phyloP scores from a whole-genome alignment of 148 eudicot species.

The Rhododendron molle region DNA sequence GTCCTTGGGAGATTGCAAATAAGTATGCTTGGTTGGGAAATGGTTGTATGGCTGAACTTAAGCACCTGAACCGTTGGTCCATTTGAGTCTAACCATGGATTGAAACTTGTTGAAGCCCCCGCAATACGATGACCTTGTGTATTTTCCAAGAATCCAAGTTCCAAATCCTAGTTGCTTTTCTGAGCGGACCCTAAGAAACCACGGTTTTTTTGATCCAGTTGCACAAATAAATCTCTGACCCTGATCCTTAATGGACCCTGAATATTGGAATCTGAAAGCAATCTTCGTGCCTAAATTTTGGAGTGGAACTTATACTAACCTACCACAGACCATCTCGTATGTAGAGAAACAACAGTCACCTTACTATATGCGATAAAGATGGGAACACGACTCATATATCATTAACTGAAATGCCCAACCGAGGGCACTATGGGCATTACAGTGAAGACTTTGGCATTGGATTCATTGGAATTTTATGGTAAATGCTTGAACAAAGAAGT shows the following conservation, averaged over 20 bases:
- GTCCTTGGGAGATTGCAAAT: background rate
- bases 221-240: background rate
- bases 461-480: background rate
- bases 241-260: background rate
- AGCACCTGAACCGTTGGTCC: background rate
- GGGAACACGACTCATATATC: background rate
- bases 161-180: background rate
- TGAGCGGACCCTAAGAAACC: background rate
- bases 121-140: too few relatives aligned
- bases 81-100: too few relatives aligned
- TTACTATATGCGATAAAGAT: background rate
- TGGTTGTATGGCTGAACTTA: background rate
- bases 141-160: background rate
- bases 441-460: background rate
- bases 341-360: background rate
- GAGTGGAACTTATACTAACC: background rate
- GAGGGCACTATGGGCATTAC: too few relatives aligned
- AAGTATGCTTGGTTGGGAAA: background rate
- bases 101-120: too few relatives aligned
- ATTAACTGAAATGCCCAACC: too few relatives aligned
- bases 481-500: background rate
- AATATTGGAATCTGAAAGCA: background rate
- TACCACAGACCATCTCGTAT: background rate
- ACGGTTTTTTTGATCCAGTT: background rate
- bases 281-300: background rate